These are phyloP conservation scores for Pelargonium citronellum DNA, from an alignment of 441 rosid genomes.

Conservation along the genomic window DNA sequence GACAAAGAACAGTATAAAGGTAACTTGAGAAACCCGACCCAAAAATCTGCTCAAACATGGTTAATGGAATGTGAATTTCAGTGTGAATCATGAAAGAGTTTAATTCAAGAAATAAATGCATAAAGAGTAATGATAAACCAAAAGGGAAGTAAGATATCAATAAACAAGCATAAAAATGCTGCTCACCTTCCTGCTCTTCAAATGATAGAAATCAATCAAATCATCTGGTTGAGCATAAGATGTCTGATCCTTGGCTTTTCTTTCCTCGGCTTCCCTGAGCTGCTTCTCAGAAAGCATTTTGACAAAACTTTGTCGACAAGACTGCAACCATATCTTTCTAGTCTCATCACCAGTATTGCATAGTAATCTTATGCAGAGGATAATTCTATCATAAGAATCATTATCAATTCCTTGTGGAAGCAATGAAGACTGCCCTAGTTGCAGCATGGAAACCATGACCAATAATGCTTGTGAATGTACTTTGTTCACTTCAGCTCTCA, in stretches of 20 bases:
- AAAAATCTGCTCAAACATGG: no score
- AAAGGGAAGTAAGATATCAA: not conserved
- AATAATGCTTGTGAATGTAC: constrained; percentile 54
- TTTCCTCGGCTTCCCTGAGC: constrained; percentile 65
- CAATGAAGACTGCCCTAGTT: constrained; percentile 78
- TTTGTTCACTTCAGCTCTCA: constrained; percentile 66
- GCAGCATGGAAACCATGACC: constrained; percentile 71
- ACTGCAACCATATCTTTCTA: constrained; percentile 75
- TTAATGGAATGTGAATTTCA: no score
- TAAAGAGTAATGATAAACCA: not conserved
- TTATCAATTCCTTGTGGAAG: constrained; percentile 73
- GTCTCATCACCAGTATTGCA: constrained; percentile 66
- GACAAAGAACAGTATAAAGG: no score
- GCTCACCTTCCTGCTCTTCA: constrained; percentile 84
- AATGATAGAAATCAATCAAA: constrained; percentile 83
- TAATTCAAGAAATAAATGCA: not conserved
- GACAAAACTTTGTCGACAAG: constrained; percentile 80
- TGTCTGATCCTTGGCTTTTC: constrained; percentile 82
- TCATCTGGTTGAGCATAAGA: constrained; percentile 87
- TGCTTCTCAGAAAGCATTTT: constrained; percentile 91
- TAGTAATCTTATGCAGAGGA: constrained; percentile 62
- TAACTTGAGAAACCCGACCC: no score
- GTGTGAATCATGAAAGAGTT: no score
- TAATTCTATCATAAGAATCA: constrained; percentile 74
- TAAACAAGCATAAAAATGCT: constrained; percentile 5